phyloP scores from a whole-genome alignment of 2,329 filamentous ascomycete species.

The Laburnicola sp. region DNA sequence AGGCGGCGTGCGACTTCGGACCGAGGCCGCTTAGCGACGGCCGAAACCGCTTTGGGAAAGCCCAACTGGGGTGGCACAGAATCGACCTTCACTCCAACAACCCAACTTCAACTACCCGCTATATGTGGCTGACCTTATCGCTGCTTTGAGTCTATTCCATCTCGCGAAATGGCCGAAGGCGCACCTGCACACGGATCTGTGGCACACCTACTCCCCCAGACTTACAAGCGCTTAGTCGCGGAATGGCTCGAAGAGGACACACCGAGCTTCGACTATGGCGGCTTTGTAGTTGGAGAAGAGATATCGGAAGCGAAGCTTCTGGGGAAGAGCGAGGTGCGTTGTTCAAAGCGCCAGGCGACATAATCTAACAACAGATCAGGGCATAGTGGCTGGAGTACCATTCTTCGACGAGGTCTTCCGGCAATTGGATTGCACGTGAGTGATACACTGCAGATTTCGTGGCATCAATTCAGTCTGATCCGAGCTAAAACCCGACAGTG shows the following conservation, averaged over 20 bases:
- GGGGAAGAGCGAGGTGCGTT: constrained; percentile 59
- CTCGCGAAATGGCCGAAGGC: constrained; percentile 48
- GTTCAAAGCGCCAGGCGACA: background rate
- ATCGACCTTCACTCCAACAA: background rate
- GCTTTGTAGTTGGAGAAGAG: constrained; percentile 85
- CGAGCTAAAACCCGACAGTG: constrained; percentile 47
- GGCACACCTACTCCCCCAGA: constrained; percentile 77
- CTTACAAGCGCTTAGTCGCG: constrained; percentile 79
- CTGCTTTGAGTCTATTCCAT: background rate
- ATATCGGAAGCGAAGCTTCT: constrained; percentile 55
- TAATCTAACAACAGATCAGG: constrained; percentile 47
- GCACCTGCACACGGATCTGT: constrained; percentile 62
- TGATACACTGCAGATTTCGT: constrained; percentile 13
- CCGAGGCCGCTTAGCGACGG: constrained; percentile 3
- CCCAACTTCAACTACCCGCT: background rate
- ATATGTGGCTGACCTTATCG: background rate
- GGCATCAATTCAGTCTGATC: no score
- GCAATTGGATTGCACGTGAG: constrained; percentile 79
- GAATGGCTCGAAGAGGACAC: constrained; percentile 95
- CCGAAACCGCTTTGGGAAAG: constrained; percentile 2
- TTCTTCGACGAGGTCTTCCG: constrained; percentile 94
- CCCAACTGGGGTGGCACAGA: background rate
- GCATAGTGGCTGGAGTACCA: constrained; percentile 85
- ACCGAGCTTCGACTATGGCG: constrained; percentile 94
- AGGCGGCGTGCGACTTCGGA: background rate